Conservation (phyloP, 1,284 basidiomycete species). For the Anthracocystis panici-leucophaei region DNA sequence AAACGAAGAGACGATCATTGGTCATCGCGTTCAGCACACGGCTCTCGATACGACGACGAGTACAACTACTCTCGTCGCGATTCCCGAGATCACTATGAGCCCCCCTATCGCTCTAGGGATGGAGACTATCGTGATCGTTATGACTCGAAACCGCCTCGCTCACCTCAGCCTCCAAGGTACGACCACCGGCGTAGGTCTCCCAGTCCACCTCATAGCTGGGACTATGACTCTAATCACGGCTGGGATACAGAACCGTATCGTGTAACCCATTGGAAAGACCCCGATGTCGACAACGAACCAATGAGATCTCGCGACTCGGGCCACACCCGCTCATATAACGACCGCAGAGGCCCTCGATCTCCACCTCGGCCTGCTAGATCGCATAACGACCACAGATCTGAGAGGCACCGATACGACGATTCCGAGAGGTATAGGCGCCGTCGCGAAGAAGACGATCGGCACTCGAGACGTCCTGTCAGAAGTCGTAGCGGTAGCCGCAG, state of each 20-base stretch:
- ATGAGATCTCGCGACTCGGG: neutral
- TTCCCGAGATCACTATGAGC: slow-evolving; percentile 3
- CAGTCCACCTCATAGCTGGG: slow-evolving; percentile 1
- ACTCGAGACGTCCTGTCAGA: neutral
- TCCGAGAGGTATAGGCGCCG: neutral
- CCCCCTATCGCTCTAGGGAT: neutral
- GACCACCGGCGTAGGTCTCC: slow-evolving; percentile 7
- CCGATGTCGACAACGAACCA: neutral
- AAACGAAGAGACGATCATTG: slow-evolving; percentile 12
- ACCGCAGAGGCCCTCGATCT: slow-evolving; percentile 8
- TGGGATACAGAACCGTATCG: neutral
- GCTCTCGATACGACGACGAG: slow-evolving; percentile 7
- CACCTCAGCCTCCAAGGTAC: slow-evolving; percentile 6
- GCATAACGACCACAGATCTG: slow-evolving; percentile 3
- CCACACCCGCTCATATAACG: neutral
- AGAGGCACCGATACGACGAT: neutral
- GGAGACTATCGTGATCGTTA: neutral
- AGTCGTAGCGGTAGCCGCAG: neutral
- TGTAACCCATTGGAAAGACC: neutral
- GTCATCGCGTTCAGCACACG: slow-evolving; percentile 4
- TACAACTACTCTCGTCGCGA: slow-evolving; percentile 2
- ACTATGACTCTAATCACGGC: neutral
- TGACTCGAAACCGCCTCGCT: neutral
- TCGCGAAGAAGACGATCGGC: neutral
- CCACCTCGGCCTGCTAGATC: slow-evolving; percentile 8